Evolutionary conservation across 2,329 filamentous ascomycete genomes (phyloP), one percentile per base, ranked within the genome.

Genomic region (Tolypocladium capitatum): DNA sequence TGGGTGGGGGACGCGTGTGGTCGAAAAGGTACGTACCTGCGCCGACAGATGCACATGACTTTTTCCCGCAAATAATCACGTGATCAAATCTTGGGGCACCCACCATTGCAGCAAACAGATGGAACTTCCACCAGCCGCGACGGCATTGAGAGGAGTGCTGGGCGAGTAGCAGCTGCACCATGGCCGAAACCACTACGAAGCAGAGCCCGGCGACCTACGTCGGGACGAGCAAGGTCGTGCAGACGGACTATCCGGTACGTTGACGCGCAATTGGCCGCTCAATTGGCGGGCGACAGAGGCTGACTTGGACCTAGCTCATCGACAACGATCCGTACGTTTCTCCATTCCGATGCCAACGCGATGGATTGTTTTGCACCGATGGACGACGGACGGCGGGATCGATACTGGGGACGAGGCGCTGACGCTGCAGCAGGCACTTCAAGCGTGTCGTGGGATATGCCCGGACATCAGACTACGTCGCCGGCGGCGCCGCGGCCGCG

Each of bases 311-410:
- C 57, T 71, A 98, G 92, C 85, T 97, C 72, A 97, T 98, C 70
- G 92, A 98, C 75, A 94, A 87, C 73, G 92, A 98, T 70, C 92
- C 92, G 90, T 96, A 90, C 49, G 65, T 66, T 42, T 32, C 14
- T 32, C 4, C 16, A 21, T 18, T 13, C 18, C 31, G 33, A 40
- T 16, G 9, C 31, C 27, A 14, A 32, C 31, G 1, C 21, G 14
- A 20, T 20, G 31, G 27, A 35, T n/a, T 3, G 14, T 1, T 5
- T 13, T 8, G 11, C 20, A 7, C 8, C 47, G 31, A 4, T 16
- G 27, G 20, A 10, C 21, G 10, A 20, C 33, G 33, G 28, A n/a
- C 20, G 32, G 28, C 3, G 6, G n/a, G 9, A 14, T n/a, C 14
- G 9, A 27, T 32, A 5, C 9, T 27, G 4, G 46, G 28, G 35